Percentiles rank a stretch among this genome's conserved stretches.
These are phyloP conservation scores for Clonostachys byssicola DNA, from an alignment of 2,329 filamentous ascomycete genomes.

Conservation along the genomic window DNA sequence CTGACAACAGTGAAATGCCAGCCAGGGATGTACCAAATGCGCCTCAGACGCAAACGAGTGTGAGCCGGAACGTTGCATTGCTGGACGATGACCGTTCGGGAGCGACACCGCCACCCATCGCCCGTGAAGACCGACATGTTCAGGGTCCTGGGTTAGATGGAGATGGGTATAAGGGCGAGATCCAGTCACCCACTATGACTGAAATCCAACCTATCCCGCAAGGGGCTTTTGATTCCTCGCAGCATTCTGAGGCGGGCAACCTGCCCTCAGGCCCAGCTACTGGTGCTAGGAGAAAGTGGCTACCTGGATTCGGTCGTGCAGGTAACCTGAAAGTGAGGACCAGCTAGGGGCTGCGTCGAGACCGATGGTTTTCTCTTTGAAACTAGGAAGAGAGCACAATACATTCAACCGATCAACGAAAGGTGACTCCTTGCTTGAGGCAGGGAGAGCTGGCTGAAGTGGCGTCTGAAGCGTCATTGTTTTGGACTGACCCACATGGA, in stretches of 20 bases:
- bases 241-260: neutral
- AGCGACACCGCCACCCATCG: slow-evolving; percentile 53
- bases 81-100: slow-evolving; percentile 42
- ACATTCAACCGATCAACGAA: too few relatives aligned
- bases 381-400: too few relatives aligned
- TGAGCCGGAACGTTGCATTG: slow-evolving; percentile 20
- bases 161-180: neutral
- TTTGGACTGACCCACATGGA: too few relatives aligned
- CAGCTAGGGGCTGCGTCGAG: too few relatives aligned
- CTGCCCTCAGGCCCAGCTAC: slow-evolving; percentile 4
- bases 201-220: neutral
- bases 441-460: too few relatives aligned
- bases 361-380: too few relatives aligned
- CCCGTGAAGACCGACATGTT: slow-evolving; percentile 33
- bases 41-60: slow-evolving; percentile 15
- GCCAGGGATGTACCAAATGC: neutral
- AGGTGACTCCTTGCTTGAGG: too few relatives aligned
- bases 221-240: neutral
- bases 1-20: neutral
- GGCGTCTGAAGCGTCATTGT: too few relatives aligned
- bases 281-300: slow-evolving; percentile 27
- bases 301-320: slow-evolving; percentile 5
- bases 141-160: slow-evolving; percentile 4
- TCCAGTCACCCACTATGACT: neutral
- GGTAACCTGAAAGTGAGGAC: too few relatives aligned